Percentiles rank a stretch among this genome's conserved stretches.
Evolutionary conservation across 768 basidiomycete genomes (phyloP).

Genomic region (Boletus barrowsii): DNA sequence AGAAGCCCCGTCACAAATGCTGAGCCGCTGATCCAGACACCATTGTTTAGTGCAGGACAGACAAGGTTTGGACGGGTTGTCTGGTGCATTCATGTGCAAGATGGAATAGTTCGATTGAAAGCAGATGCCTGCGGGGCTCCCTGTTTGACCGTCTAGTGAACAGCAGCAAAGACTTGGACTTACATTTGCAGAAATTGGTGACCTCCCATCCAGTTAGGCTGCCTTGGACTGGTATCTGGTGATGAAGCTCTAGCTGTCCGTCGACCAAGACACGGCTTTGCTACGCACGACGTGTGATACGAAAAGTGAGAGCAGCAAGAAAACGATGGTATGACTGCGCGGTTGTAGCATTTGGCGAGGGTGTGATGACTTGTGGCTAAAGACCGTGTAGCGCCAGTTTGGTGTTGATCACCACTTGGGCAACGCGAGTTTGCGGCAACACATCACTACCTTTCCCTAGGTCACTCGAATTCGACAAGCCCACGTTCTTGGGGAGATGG

Average conservation of each 20-base stretch:
- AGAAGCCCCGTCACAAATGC: constrained; percentile 76
- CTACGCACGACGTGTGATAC: constrained; percentile 26
- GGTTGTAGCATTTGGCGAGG: constrained; percentile 5
- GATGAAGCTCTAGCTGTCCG: constrained; percentile 12
- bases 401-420: constrained; percentile 3
- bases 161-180: constrained; percentile 11
- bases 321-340: constrained; percentile 5
- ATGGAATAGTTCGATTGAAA: constrained; percentile 87
- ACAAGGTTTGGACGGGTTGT: constrained; percentile 87
- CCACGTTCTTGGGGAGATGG: constrained; percentile 46
- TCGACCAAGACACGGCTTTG: background rate
- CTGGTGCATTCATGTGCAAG: constrained; percentile 72
- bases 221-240: constrained; percentile 40
- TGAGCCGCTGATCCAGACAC: constrained; percentile 89
- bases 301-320: constrained; percentile 19
- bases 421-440: constrained; percentile 6
- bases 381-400: background rate
- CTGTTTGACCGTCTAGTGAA: constrained; percentile 2
- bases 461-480: constrained; percentile 4
- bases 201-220: constrained; percentile 78
- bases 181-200: constrained; percentile 90
- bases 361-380: constrained; percentile 15
- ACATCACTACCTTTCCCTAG: background rate
- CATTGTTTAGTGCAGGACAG: constrained; percentile 92
- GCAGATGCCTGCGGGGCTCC: constrained; percentile 69